phyloP scores from a whole-genome alignment of 495 filamentous ascomycete species.

The Penicillium crystallinum region DNA sequence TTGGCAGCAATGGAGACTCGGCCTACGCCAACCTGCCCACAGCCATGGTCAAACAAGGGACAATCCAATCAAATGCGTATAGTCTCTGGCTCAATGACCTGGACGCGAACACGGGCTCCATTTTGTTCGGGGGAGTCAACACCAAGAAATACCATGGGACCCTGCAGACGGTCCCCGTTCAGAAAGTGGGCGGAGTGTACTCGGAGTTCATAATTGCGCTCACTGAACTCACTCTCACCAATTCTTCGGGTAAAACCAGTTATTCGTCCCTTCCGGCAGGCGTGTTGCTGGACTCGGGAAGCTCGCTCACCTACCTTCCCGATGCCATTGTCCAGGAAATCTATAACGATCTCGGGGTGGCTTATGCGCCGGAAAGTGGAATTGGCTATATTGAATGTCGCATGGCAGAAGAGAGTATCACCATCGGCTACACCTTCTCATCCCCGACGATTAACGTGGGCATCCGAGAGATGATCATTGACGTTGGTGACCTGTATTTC shows the following conservation, averaged over 20 bases:
- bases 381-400: conserved; percentile 70
- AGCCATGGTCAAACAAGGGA: conserved; percentile 61
- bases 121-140: conserved; percentile 92
- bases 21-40: conserved; percentile 77
- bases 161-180: conserved; percentile 72
- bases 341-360: conserved; percentile 58
- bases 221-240: conserved; percentile 54
- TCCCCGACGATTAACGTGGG: conserved; percentile 63
- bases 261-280: conserved; percentile 51
- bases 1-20: conserved; percentile 50
- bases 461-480: conserved; percentile 73
- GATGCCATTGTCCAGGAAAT: conserved; percentile 58
- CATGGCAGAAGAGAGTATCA: conserved; percentile 50
- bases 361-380: conserved; percentile 47
- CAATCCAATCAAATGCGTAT: conserved; percentile 79
- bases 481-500: conserved; percentile 53
- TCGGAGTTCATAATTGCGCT: conserved; percentile 80
- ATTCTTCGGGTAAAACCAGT: conserved; percentile 33
- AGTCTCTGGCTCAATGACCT: conserved; percentile 54
- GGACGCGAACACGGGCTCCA: conserved; percentile 66
- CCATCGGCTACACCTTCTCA: conserved; percentile 66
- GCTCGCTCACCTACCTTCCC: conserved; percentile 83
- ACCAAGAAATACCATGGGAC: conserved; percentile 67
- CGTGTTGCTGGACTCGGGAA: conserved; percentile 87
- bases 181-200: conserved; percentile 51